Base-by-base conservation (phyloP, 495 filamentous ascomycete genomes). In the Penicillium cinerascens region DNA sequence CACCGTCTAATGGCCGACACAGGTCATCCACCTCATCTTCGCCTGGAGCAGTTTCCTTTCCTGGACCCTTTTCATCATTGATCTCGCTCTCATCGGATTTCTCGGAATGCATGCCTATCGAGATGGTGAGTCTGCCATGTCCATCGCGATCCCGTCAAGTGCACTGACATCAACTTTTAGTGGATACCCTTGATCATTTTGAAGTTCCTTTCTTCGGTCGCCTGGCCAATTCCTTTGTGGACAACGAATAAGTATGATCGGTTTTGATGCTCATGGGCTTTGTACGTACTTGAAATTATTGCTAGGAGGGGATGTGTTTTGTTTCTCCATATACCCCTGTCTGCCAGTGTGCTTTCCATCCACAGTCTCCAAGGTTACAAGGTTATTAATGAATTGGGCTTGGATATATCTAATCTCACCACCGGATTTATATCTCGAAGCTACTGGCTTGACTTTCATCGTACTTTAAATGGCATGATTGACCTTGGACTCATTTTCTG, bases 171-270 rank as follows among this genome's bases (percentile, higher is more conserved):
- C 13, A 10, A 8, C 13, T 33, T 33, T 15, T 11, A 87, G 84
- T 92, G 26, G 91, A 93, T 57, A 96, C 88, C 6, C 78, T 97
- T 39, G 93, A 96, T 65, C 85, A 91, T 73, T 92, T 85, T 56
- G 90, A 97, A 67, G 81, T 96, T n/a, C 92, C 92, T 3, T 81
- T 95, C 67, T 87, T 97, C 15, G 72, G 72, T 22, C 67, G 56
- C 15, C 75, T 96, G 66, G 92, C 92, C 35, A 96, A 88, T 72
- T 87, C 87, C 20, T 91, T 96, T 68, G 78, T 97, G 51, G 92
- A 97, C 70, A 87, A 95, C 67, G 92, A 97, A 75, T 97, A 56
- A 75, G 29, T 11, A 17, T 37, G 23, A 3, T 33, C 10, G 8
- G 16, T 13, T 52, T 27, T 21, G 13, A 39, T 36, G 27, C 29